phyloP scores from a whole-genome alignment of 345 rosid genomes.

The Boechera divaricarpa region DNA sequence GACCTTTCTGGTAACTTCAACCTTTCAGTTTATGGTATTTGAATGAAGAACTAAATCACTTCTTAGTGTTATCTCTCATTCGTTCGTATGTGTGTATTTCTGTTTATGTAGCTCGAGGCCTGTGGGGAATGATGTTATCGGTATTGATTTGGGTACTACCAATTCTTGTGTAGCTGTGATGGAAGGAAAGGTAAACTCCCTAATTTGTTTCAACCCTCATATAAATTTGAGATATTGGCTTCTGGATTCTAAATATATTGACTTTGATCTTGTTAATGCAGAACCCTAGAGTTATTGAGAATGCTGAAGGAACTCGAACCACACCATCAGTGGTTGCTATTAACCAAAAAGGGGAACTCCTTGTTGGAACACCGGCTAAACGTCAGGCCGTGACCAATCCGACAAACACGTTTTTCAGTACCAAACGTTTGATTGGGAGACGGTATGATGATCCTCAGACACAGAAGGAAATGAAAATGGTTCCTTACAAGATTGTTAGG shows the following conservation, averaged over 20 bases:
- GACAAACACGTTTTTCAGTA: constrained; percentile 45
- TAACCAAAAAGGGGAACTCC: constrained; percentile 49
- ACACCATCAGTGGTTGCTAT: constrained; percentile 60
- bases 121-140: constrained; percentile 59
- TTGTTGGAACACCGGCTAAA: constrained; percentile 59
- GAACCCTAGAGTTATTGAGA: constrained; percentile 59
- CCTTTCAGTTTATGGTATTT: neutral
- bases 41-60: neutral
- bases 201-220: neutral
- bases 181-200: constrained; percentile 59
- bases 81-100: neutral
- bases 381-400: constrained; percentile 59
- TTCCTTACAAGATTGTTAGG: constrained; percentile 52
- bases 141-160: constrained; percentile 66
- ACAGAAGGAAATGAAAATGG: constrained; percentile 58
- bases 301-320: constrained; percentile 55
- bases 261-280: constrained; percentile 17
- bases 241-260: neutral
- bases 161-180: constrained; percentile 65
- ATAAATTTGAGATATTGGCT: too few species aligned
- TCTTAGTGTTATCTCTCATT: constrained; percentile 8
- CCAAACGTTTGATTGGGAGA: constrained; percentile 55
- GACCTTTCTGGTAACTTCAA: constrained; percentile 61
- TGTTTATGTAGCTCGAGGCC: constrained; percentile 54
- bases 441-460: constrained; percentile 49